These are phyloP conservation scores for Conticribra weissflogii DNA, from an alignment of 108 stramenopile genomes.

Conservation along the genomic window DNA sequence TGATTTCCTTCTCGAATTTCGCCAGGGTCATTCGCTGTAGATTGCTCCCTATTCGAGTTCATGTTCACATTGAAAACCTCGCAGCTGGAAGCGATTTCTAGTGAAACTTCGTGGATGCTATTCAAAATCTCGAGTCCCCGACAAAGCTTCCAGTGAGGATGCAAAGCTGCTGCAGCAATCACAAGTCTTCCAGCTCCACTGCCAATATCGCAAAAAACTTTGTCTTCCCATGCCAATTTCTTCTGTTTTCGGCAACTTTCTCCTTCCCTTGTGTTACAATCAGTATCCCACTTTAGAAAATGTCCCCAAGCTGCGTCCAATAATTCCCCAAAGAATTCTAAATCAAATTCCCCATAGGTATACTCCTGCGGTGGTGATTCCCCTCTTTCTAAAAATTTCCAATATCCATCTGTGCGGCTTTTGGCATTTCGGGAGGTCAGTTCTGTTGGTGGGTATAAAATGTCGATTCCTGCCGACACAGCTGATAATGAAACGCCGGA, in stretches of 20 bases:
- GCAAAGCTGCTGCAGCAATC: slow-evolving; percentile 68
- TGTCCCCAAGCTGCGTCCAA: slow-evolving; percentile 55
- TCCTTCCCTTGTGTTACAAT: too few relatives aligned
- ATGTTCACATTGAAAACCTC: slow-evolving; percentile 5
- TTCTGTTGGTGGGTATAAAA: slow-evolving; percentile 60
- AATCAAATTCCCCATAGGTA: slow-evolving; percentile 86
- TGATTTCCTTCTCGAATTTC: slow-evolving; percentile 8
- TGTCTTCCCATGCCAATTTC: slow-evolving; percentile 38
- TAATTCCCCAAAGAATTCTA: slow-evolving; percentile 68
- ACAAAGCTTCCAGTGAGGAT: slow-evolving; percentile 68
- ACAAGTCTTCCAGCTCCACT: slow-evolving; percentile 84
- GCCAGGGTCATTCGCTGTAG: too few relatives aligned
- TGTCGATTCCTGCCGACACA: slow-evolving; percentile 54
- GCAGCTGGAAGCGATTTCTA: slow-evolving; percentile 43
- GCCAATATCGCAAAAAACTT: slow-evolving; percentile 77
- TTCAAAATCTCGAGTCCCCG: slow-evolving; percentile 72
- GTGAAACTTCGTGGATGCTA: slow-evolving; percentile 60
- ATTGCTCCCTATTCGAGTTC: too few relatives aligned
- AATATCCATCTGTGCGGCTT: slow-evolving; percentile 84
- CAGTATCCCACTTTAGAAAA: not conserved
- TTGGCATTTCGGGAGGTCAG: slow-evolving; percentile 66
- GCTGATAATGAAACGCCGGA: slow-evolving; percentile 28
- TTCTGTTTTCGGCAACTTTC: slow-evolving; percentile 9
- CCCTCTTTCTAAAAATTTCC: slow-evolving; percentile 71
- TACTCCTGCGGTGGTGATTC: slow-evolving; percentile 69